These are phyloP conservation scores for Ceratocystiopsis brevicomis DNA, from an alignment of 2,329 filamentous ascomycete species.

Conservation along the genomic window DNA sequence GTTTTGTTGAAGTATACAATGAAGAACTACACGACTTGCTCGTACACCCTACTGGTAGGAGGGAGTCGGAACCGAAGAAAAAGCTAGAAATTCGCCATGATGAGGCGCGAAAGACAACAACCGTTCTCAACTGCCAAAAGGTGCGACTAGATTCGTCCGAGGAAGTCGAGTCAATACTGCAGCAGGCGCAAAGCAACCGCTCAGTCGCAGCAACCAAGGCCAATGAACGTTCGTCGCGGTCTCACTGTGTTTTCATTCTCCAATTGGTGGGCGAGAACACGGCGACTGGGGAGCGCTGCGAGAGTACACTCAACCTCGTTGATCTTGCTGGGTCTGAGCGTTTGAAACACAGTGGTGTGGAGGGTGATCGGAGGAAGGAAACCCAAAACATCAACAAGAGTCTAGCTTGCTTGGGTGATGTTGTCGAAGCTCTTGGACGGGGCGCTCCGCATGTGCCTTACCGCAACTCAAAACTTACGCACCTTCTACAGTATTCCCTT, in stretches of 20 bases:
- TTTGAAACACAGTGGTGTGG: constrained; percentile 68
- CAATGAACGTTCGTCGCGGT: constrained; percentile 85
- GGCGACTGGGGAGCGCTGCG: constrained; percentile 64
- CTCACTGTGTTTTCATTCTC: constrained; percentile 90
- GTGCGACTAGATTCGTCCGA: constrained; percentile 61
- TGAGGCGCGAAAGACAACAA: constrained; percentile 60
- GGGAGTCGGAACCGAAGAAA: constrained; percentile 55
- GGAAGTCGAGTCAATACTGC: constrained; percentile 62
- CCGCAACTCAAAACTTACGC: constrained; percentile 90
- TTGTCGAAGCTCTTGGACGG: constrained; percentile 79
- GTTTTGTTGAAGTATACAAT: constrained; percentile 95
- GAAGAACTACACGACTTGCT: constrained; percentile 89
- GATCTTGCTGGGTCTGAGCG: constrained; percentile 89
- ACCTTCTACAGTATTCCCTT: constrained; percentile 82
- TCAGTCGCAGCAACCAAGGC: constrained; percentile 94
- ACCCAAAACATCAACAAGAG: constrained; percentile 97
- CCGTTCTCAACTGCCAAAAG: constrained; percentile 59
- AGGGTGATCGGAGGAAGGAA: constrained; percentile 76
- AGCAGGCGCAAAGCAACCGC: constrained; percentile 65
- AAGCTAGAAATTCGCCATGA: constrained; percentile 86
- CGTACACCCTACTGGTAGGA: constrained; percentile 20
- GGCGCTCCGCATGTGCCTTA: constrained; percentile 79
- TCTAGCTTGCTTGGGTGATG: constrained; percentile 77
- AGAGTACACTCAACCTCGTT: constrained; percentile 87
- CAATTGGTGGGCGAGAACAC: constrained; percentile 54